phyloP scores from a whole-genome alignment of 352 stramenopile species.

The Phytophthora podocarpi region DNA sequence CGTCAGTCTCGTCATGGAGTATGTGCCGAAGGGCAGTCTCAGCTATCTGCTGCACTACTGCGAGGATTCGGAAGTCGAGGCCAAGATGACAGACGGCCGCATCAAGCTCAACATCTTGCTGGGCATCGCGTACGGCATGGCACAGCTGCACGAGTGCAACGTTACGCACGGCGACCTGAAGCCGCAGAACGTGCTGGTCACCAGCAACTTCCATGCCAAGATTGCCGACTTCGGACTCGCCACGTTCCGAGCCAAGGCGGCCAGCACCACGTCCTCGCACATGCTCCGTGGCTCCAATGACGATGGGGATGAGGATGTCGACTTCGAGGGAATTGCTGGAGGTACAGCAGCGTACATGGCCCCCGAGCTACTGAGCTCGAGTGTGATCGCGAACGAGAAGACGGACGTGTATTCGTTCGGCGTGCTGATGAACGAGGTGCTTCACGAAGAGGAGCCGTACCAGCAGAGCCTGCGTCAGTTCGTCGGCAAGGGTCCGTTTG shows the following conservation, averaged over 20 bases:
- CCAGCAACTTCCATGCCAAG: slow-evolving; percentile 72
- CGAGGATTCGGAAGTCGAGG: slow-evolving; percentile 32
- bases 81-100: slow-evolving; percentile 47
- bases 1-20: slow-evolving; percentile 42
- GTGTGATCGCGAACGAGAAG: slow-evolving; percentile 30
- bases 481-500: slow-evolving; percentile 40
- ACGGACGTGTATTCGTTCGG: slow-evolving; percentile 52
- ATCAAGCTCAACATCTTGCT: slow-evolving; percentile 45
- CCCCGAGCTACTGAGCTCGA: slow-evolving; percentile 41
- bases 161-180: slow-evolving; percentile 72
- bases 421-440: slow-evolving; percentile 47
- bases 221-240: slow-evolving; percentile 80
- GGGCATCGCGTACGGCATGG: slow-evolving; percentile 39
- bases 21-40: slow-evolving; percentile 36
- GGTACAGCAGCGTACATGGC: slow-evolving; percentile 64
- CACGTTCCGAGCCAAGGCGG: slow-evolving; percentile 34
- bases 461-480: slow-evolving; percentile 40
- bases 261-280: slow-evolving; percentile 39
- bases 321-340: slow-evolving; percentile 36
- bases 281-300: slow-evolving; percentile 19
- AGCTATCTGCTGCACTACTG: slow-evolving; percentile 45
- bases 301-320: slow-evolving; percentile 21
- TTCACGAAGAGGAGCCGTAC: slow-evolving; percentile 53
- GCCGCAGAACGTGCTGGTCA: slow-evolving; percentile 71
- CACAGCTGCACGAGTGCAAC: slow-evolving; percentile 39